These are phyloP conservation scores for Coemansia sp. DNA, from an alignment of 192 early-diverging fungal genomes.

Conservation along the genomic window DNA sequence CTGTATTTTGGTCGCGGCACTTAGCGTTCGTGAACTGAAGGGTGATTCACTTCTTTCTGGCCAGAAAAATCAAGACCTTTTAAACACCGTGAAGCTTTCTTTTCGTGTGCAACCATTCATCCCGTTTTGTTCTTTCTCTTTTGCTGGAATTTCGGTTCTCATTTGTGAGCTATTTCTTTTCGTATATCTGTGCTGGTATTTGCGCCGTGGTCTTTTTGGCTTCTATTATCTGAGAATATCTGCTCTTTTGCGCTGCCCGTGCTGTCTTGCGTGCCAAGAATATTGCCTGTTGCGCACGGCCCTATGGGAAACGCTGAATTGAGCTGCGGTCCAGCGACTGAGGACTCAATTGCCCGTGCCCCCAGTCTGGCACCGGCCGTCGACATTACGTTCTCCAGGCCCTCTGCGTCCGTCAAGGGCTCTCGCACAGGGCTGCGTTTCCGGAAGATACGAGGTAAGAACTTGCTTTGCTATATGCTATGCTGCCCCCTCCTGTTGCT, in stretches of 20 bases:
- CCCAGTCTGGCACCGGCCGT: conserved; percentile 53
- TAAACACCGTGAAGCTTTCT: neutral
- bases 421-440: conserved; percentile 36
- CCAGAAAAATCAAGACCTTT: neutral
- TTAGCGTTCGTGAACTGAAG: neutral
- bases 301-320: conserved; percentile 34
- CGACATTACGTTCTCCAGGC: conserved; percentile 53
- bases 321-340: conserved; percentile 19
- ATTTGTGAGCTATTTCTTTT: neutral
- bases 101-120: conserved; percentile 2
- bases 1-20: neutral
- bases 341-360: conserved; percentile 34
- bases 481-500: neutral
- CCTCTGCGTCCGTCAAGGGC: conserved; percentile 41
- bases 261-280: neutral
- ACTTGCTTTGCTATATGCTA: neutral
- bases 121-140: conserved; percentile 1
- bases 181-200: neutral
- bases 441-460: conserved; percentile 48
- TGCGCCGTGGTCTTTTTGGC: neutral
- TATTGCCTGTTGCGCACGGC: conserved; percentile 3
- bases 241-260: conserved; percentile 3
- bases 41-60: neutral
- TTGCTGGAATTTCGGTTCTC: neutral
- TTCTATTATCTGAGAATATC: neutral